Base-by-base conservation (phyloP, 2,329 filamentous ascomycete genomes). In the Parascedosporium putredinis region DNA sequence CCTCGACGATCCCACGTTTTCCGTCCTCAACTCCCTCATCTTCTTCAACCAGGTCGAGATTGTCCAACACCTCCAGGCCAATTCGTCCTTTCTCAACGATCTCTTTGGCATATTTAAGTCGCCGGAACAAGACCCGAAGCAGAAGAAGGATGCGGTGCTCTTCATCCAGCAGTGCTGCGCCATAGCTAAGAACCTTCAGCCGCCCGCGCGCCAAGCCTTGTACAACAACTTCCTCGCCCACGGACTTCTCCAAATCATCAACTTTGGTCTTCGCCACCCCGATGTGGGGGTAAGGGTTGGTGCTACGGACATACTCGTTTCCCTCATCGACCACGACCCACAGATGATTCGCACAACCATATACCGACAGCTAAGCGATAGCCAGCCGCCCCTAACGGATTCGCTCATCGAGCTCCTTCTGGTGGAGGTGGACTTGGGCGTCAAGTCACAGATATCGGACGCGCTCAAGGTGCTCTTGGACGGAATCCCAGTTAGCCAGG, bases 1-100 rank as follows among this genome's bases (percentile, higher is more conserved):
- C 55, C 76, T 98, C 53, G 93, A 98, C 67, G 93, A 98, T 64
- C 91, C 91, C 46, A 98, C 93, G 18, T 98, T 97, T 65, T 95
- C 88, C 22, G 90, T 97, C 23, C 81, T 98, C 55, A 98, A 97
- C 68, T 95, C 89, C 47, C 78, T 97, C 58, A 98, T 98, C 57
- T 98, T 96, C 71, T 98, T 95, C 75, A 93, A 97, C 69, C 93
- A 98, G 69, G 90, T 97, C 58, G 93, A 97, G 61, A 96, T 98
- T 61, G 85, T 98, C 46, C 87, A 91, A 61, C 88, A 97, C 66
- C 75, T 98, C n/a, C 90, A 96, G 65, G 76, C 75, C 23, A 95
- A 95, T 59, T 72, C 72, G 1, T 68, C 69, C 2, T 96, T 95
- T 60, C 70, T 97, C 24, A 83, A 81, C 56, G 88, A 96, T 54